Evolutionary conservation across 2,329 filamentous ascomycete species (phyloP).

Genomic region (Fusarium sp.): DNA sequence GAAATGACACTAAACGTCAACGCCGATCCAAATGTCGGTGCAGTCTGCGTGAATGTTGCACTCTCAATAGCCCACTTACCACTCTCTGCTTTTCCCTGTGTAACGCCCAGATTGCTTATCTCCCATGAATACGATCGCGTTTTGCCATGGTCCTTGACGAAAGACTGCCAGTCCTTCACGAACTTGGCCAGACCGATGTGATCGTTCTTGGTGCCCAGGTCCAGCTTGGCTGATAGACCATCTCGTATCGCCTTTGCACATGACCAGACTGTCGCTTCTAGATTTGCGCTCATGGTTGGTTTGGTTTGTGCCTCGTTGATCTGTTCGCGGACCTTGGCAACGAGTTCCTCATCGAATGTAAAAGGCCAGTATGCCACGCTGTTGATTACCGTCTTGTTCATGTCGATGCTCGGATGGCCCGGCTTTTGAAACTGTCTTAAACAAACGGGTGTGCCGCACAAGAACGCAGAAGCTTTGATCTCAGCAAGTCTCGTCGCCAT

Average conservation of each 20-base stretch:
- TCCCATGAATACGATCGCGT: conserved; percentile 2
- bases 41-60: conserved; percentile 4
- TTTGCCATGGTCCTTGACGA: neutral
- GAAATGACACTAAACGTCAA: conserved; percentile 1
- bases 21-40: neutral
- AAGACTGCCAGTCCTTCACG: conserved; percentile 14
- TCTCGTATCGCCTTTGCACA: conserved; percentile 23
- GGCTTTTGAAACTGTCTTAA: neutral
- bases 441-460: conserved; percentile 9
- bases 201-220: conserved; percentile 9
- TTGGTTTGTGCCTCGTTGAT: neutral
- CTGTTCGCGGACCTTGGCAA: neutral
- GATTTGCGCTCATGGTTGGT: neutral
- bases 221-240: conserved; percentile 28
- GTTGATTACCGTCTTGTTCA: conserved; percentile 4
- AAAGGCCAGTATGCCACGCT: conserved; percentile 1
- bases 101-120: conserved; percentile 21
- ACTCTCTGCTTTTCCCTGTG: neutral
- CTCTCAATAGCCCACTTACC: neutral
- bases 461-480: neutral
- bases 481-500: neutral
- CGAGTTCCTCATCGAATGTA: neutral
- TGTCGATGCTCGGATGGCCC: neutral
- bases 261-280: conserved; percentile 31
- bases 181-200: neutral